These are phyloP conservation scores for Phytophthora pluvialis DNA, from an alignment of 352 stramenopile genomes.

Conservation along the genomic window DNA sequence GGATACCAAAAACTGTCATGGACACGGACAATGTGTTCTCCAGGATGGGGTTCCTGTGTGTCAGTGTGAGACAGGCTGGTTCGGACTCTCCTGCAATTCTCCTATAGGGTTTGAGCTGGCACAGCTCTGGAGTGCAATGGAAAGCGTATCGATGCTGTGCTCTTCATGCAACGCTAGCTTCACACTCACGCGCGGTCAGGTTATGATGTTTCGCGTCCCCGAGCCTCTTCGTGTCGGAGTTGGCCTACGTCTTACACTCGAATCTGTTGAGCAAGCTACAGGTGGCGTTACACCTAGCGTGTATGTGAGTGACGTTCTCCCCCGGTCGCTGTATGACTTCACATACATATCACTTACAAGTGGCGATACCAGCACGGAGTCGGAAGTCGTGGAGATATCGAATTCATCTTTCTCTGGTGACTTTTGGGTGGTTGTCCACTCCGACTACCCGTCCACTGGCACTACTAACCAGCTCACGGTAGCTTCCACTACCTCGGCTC, in stretches of 20 bases:
- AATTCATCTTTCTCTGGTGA: constrained; percentile 63
- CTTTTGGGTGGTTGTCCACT: constrained; percentile 82
- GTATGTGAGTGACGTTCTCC: constrained; percentile 75
- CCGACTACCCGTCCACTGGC: constrained; percentile 48
- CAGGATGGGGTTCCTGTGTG: constrained; percentile 41
- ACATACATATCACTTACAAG: constrained; percentile 56
- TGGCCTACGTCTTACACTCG: constrained; percentile 42
- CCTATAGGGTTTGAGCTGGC: constrained; percentile 59
- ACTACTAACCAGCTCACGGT: constrained; percentile 15
- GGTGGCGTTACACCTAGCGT: constrained; percentile 47
- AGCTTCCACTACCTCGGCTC: constrained; percentile 15
- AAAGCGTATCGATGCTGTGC: constrained; percentile 61
- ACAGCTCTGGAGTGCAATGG: constrained; percentile 64
- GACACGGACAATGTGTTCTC: constrained; percentile 58
- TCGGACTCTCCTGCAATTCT: constrained; percentile 63
- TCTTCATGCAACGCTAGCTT: constrained; percentile 53
- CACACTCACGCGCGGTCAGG: constrained; percentile 49
- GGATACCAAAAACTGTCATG: constrained; percentile 51
- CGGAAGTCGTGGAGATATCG: constrained; percentile 55
- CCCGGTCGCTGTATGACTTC: constrained; percentile 81
- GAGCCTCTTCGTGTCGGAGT: constrained; percentile 62
- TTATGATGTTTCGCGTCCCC: constrained; percentile 72
- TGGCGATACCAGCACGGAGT: constrained; percentile 15
- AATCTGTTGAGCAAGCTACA: constrained; percentile 22
- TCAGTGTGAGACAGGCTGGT: constrained; percentile 68